Conservation (phyloP, 495 filamentous ascomycete genomes). For the Umbilicaria muhlenbergii region DNA sequence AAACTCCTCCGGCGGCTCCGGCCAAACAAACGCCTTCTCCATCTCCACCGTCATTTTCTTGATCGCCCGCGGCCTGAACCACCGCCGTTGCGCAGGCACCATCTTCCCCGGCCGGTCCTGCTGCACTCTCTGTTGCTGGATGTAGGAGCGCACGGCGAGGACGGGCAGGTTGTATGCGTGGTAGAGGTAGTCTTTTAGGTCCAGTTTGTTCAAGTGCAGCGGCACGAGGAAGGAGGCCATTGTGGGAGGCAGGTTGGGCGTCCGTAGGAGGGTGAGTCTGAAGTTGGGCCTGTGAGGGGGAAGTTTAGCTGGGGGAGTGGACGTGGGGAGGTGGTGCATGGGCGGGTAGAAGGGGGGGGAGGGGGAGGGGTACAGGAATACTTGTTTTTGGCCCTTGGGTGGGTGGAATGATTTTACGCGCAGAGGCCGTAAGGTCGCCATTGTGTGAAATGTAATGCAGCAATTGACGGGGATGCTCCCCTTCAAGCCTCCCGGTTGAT, state of each 20-base stretch:
- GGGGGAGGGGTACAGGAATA: slow-evolving; percentile 9
- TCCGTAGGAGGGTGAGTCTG: slow-evolving; percentile 48
- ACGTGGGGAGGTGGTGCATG: background rate
- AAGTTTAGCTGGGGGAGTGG: background rate
- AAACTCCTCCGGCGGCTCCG: slow-evolving; percentile 34
- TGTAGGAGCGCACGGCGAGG: slow-evolving; percentile 45
- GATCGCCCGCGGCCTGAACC: slow-evolving; percentile 34
- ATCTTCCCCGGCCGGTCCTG: slow-evolving; percentile 19
- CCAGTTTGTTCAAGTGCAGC: slow-evolving; percentile 62
- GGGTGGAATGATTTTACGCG: slow-evolving; percentile 8
- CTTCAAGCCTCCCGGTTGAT: slow-evolving; percentile 1
- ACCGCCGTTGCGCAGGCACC: slow-evolving; percentile 12
- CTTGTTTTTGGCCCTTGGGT: slow-evolving; percentile 10
- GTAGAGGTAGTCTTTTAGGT: slow-evolving; percentile 66
- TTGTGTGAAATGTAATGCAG: background rate
- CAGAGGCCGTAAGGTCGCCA: slow-evolving; percentile 5
- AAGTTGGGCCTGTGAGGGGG: slow-evolving; percentile 44
- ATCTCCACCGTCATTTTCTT: slow-evolving; percentile 76
- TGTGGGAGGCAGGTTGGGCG: slow-evolving; percentile 42
- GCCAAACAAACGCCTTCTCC: slow-evolving; percentile 54
- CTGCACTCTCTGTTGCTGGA: slow-evolving; percentile 40
- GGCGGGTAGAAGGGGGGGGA: background rate
- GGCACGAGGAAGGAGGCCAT: slow-evolving; percentile 60
- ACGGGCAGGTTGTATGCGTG: slow-evolving; percentile 48
- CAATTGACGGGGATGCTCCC: slow-evolving; percentile 2